Evolutionary conservation across 805 yeast species (phyloP).

Genomic region (Hanseniaspora lachancei): DNA sequence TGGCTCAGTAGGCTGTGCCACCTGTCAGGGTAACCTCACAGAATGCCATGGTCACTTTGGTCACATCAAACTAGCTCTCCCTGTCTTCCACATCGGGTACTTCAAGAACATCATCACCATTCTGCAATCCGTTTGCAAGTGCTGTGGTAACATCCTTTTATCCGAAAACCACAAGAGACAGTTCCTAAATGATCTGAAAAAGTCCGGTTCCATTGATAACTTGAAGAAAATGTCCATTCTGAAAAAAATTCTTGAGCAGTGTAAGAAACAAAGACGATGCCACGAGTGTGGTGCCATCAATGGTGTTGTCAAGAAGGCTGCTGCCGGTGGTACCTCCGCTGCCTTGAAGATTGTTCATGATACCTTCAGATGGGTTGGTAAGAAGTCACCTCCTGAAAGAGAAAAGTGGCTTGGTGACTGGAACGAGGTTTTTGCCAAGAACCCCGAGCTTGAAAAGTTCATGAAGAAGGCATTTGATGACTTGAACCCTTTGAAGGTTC

Average conservation of each 20-base stretch:
- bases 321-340: constrained; percentile 81
- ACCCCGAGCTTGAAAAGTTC: constrained; percentile 81
- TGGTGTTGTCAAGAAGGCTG: constrained; percentile 95
- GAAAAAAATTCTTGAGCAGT: constrained; percentile 75
- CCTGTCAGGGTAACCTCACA: constrained; percentile 84
- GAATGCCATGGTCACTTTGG: constrained; percentile 99
- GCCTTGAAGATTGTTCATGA: constrained; percentile 92
- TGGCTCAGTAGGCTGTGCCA: constrained; percentile 58
- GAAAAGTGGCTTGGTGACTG: constrained; percentile 78
- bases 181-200: constrained; percentile 64
- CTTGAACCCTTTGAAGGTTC: constrained; percentile 79
- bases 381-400: constrained; percentile 74
- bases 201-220: constrained; percentile 72
- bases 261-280: constrained; percentile 90
- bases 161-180: constrained; percentile 58
- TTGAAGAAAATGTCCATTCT: constrained; percentile 80
- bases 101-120: constrained; percentile 83
- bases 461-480: constrained; percentile 83
- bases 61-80: constrained; percentile 79
- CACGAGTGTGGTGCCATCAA: constrained; percentile 74
- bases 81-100: constrained; percentile 95
- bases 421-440: constrained; percentile 53
- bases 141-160: constrained; percentile 65
- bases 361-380: constrained; percentile 90
- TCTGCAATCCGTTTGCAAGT: constrained; percentile 80